Base-by-base conservation (phyloP, 73 alveolate genomes). In the Uronychia setigera region DNA sequence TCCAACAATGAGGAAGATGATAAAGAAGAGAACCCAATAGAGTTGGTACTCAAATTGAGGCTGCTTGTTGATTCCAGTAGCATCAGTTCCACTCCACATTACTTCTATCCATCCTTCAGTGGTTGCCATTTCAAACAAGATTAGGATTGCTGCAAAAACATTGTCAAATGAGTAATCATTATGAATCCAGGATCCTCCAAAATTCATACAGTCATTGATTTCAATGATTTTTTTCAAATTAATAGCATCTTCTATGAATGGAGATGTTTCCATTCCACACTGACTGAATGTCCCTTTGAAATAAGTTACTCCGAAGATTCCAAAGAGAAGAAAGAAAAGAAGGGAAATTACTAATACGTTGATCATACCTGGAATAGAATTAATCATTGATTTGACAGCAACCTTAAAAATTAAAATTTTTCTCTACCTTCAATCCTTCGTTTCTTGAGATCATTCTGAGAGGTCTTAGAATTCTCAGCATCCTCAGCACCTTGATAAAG, bases 21-120 rank as follows among this genome's bases (percentile, higher is more conserved):
- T 34, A 33, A 74, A 59, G 89, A 67, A 82, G 29, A 59, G 58
- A 5, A 31, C 29, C 88, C 74, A 29, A 31, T 11, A 19, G 5
- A 46, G 19, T 19, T 46, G 67, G 67, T 46, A 19, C 67, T 46
- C n/a, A 19, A 46, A 46, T 46, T 46, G 67, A 46, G 67, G 67
- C 19, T 46, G 19, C 19, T 46, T 11, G 67, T 46, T 46, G 67
- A 46, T 46, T 46, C 67, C 67, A 5, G 67, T 46, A 11, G 79
- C 79, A 28, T 67, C 79, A 26, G 29, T 26, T 67, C 29, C 79
- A 25, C 32, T 25, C 79, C 81, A 76, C 95, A 89, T 89, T 59
- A 89, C 88, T n/a, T 85, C 92, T 57, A 85, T 87, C 95, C 95
- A 89, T 34, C 95, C 95, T 60, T 85, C 91, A 19, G 93, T 85